Percentiles rank a stretch among this genome's conserved stretches.
Evolutionary conservation across 2,329 filamentous ascomycete species (phyloP).

Genomic region (Ramularia collo-cygni): DNA sequence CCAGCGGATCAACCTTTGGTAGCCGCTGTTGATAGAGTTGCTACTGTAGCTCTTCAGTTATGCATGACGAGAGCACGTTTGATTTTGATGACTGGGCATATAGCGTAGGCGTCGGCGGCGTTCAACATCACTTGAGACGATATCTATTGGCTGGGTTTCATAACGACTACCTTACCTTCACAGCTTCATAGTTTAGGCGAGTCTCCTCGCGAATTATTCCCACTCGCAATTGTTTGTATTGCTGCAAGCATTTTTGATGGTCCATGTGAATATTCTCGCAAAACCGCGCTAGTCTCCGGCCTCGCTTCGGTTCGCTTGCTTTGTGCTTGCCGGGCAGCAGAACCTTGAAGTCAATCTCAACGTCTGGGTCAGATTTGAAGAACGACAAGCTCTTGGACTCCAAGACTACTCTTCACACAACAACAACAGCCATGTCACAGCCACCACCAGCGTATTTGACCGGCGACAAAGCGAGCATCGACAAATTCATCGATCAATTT

Average conservation of each 20-base stretch:
- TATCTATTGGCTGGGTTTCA: background rate
- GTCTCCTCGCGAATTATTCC: no score
- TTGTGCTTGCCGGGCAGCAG: no score
- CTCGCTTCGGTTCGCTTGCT: no score
- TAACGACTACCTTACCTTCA: background rate
- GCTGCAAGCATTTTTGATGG: no score
- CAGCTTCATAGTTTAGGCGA: background rate
- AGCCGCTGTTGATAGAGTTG: background rate
- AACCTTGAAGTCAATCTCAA: background rate
- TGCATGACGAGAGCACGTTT: background rate
- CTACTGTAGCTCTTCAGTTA: background rate
- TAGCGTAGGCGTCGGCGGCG: background rate
- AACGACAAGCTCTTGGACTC: no score
- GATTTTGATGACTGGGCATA: conserved; percentile 2
- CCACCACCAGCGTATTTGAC: conserved; percentile 53
- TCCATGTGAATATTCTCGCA: no score
- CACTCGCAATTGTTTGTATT: no score
- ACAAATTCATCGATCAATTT: conserved; percentile 80
- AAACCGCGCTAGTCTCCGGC: no score
- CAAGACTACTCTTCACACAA: no score
- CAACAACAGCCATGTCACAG: no score
- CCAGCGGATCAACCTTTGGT: background rate
- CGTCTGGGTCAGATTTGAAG: no score
- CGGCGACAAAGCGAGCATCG: conserved; percentile 68
- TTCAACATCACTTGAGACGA: no score